Percentiles rank a stretch among this genome's conserved stretches.
These are phyloP conservation scores for Sporisorium sorghi DNA, from an alignment of 1,284 basidiomycete species.

Conservation along the genomic window DNA sequence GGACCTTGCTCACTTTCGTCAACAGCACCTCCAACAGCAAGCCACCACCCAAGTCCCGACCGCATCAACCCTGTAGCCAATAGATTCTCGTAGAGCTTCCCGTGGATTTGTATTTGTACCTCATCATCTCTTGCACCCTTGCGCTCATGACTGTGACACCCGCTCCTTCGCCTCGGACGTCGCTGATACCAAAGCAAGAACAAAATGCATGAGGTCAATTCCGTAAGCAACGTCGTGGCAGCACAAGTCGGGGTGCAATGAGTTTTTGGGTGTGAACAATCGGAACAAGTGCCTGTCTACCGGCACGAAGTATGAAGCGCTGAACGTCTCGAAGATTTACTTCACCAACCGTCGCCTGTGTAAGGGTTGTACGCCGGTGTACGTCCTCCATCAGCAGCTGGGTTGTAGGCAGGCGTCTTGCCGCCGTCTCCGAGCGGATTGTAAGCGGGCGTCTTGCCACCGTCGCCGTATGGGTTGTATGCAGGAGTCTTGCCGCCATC, in stretches of 20 bases:
- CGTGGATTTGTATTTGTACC: conserved; percentile 5
- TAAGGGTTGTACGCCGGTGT: conserved; percentile 55
- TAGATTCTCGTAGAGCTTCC: background rate
- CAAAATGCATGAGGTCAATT: conserved; percentile 3
- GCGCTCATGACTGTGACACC: background rate
- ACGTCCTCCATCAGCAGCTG: conserved; percentile 45
- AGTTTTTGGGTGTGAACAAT: background rate
- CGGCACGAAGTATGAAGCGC: background rate
- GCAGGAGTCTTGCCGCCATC: conserved; percentile 61
- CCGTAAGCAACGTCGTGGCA: conserved; percentile 1
- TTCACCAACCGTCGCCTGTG: conserved; percentile 49
- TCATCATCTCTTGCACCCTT: background rate
- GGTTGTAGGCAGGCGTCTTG: conserved; percentile 65
- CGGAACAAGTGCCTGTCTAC: background rate
- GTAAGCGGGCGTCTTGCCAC: conserved; percentile 53
- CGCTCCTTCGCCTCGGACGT: background rate
- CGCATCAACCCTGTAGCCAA: background rate
- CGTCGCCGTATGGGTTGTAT: conserved; percentile 51
- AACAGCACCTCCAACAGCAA: conserved; percentile 9
- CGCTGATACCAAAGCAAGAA: background rate
- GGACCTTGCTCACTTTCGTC: conserved; percentile 22
- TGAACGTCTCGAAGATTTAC: conserved; percentile 5
- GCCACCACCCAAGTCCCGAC: background rate
- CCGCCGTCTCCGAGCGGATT: conserved; percentile 55
- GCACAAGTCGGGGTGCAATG: background rate